phyloP scores from a whole-genome alignment of 768 basidiomycete species.

The Hypholoma sublateritium region DNA sequence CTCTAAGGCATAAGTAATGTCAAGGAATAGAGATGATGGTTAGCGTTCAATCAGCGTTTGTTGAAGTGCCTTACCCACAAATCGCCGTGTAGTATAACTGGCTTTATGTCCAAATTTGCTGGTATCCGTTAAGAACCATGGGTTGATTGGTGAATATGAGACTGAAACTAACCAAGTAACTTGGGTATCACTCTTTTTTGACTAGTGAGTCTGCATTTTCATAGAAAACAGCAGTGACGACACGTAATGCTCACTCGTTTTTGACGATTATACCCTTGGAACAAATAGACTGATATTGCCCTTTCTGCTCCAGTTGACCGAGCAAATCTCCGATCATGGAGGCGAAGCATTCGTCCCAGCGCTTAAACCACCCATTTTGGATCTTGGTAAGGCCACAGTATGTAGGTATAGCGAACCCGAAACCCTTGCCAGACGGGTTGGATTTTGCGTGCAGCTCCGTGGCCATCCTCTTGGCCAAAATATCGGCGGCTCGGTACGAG shows the following conservation, averaged over 20 bases:
- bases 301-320: constrained; percentile 37
- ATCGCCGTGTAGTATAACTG: constrained; percentile 77
- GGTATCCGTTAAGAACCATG: not conserved
- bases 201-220: not conserved
- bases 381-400: constrained; percentile 75
- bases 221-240: not conserved
- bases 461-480: constrained; percentile 62
- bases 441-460: constrained; percentile 61
- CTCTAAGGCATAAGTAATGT: constrained; percentile 46
- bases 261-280: constrained; percentile 51
- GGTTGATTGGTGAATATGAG: not conserved
- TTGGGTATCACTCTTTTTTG: constrained; percentile 70
- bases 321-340: constrained; percentile 62
- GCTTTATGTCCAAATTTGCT: constrained; percentile 55
- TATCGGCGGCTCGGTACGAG: constrained; percentile 41
- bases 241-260: constrained; percentile 15
- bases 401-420: constrained; percentile 73
- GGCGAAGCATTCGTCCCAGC: constrained; percentile 70
- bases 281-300: constrained; percentile 44
- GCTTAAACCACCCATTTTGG: constrained; percentile 70
- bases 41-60: not conserved
- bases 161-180: constrained; percentile 42
- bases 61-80: constrained; percentile 58
- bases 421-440: constrained; percentile 45
- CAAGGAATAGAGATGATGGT: not conserved